Conservation (phyloP, 371 early-diverging fungal species). For the Blastocladiella emersonii region DNA sequence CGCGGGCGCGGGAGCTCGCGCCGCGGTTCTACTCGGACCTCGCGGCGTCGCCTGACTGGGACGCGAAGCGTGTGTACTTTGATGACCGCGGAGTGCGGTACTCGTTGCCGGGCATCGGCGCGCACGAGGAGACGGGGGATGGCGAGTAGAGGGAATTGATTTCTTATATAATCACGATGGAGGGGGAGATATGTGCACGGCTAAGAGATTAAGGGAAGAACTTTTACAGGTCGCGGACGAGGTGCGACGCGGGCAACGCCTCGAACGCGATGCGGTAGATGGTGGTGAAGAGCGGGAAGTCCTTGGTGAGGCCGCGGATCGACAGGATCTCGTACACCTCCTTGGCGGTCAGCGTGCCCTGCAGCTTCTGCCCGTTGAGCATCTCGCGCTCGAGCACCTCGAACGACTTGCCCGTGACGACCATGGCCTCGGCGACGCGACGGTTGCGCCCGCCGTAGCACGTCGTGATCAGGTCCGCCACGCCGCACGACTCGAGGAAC, state of each 20-base stretch:
- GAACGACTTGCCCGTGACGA: conserved; percentile 74
- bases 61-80: neutral
- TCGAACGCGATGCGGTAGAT: conserved; percentile 82
- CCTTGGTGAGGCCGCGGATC: conserved; percentile 37
- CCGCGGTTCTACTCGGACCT: neutral
- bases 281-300: conserved; percentile 78
- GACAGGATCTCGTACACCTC: conserved; percentile 74
- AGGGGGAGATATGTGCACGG: too few species aligned
- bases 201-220: too few species aligned
- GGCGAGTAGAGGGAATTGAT: too few species aligned
- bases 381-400: conserved; percentile 75
- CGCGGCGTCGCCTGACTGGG: neutral
- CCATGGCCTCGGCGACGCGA: conserved; percentile 81
- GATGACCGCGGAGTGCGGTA: neutral
- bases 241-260: conserved; percentile 31
- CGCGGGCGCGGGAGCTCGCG: neutral
- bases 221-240: conserved; percentile 13
- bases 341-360: conserved; percentile 85
- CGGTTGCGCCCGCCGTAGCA: conserved; percentile 96
- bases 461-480: conserved; percentile 86
- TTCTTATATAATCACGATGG: too few species aligned
- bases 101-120: too few species aligned
- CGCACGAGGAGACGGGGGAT: too few species aligned
- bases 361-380: conserved; percentile 95
- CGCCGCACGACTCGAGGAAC: conserved; percentile 93